Base-by-base conservation (phyloP, 148 eudicot species). In the Tetragonia tetragonoides region DNA sequence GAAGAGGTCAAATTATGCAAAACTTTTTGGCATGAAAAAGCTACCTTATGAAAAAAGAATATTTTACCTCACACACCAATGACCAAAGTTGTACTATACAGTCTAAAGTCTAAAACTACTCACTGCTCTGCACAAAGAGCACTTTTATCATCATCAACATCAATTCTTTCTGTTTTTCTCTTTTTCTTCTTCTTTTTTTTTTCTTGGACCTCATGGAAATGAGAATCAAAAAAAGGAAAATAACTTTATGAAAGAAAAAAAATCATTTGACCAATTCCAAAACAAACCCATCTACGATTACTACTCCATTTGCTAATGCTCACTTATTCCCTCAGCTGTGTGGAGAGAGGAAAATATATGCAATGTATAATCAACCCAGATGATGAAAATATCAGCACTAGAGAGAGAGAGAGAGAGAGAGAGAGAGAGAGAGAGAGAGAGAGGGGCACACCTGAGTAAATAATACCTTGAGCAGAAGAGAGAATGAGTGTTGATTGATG, bases 381-480 rank as follows among this genome's bases (percentile, higher is more conserved):
- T 49, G 53, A 49, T 2, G 3, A 49, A 49, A 49, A 8, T 49
- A 49, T 47, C 53, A 47, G 10, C 7, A 47, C 6, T 1, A 47
- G 10, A 3, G 11, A 10, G 7, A 10, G 11, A 47, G 10, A 47
- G 1, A 7, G 51, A 18, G 2, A 18, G 20, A 20, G 7, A 67
- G 10, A 69, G 28, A 41, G 72, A 42, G 54, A 41, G 54, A 68
- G 53, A 11, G 54, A 47, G 73, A 46, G 57, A 68, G 34, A 68
- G 72, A 20, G 72, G 3, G n/a, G 42, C 42, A 21, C 6, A 47
- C 24, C 12, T 6, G 14, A 5, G 21, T n/a, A 21, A 38, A 16
- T 28, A 28, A 28, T 28, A 28, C 34, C 34, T 28, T 0, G 34
- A 28, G 34, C 34, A 28, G 34, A n/a, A 2, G n/a, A 44, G 20